Conservation (phyloP, 257 asterid species). For the Salvia splendens region DNA sequence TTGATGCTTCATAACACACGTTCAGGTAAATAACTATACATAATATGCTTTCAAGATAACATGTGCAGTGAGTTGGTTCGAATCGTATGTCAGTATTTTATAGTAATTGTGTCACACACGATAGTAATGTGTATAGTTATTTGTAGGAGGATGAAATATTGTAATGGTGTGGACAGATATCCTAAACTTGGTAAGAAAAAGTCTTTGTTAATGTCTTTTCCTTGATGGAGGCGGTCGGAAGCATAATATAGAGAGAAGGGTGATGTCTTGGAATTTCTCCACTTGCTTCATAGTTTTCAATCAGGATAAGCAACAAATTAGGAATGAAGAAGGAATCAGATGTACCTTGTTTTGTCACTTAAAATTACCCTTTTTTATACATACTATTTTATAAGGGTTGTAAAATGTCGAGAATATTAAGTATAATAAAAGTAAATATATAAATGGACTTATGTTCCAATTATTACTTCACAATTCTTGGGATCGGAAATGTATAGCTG, state of each 20-base stretch:
- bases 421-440: no score
- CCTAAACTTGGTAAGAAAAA: slow-evolving; percentile 14
- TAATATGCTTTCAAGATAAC: slow-evolving; percentile 35
- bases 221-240: slow-evolving; percentile 31
- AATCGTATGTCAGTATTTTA: background rate
- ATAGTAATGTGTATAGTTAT: background rate
- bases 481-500: background rate
- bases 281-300: slow-evolving; percentile 11
- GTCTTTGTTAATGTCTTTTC: slow-evolving; percentile 33
- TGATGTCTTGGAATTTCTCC: slow-evolving; percentile 20
- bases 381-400: no score
- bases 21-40: slow-evolving; percentile 22
- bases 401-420: no score
- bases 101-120: no score
- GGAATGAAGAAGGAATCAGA: background rate
- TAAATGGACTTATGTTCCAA: no score
- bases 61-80: background rate
- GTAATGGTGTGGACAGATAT: slow-evolving; percentile 31
- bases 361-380: no score
- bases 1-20: slow-evolving; percentile 9
- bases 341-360: background rate
- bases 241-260: slow-evolving; percentile 1
- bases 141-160: background rate
- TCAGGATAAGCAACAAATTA: background rate
- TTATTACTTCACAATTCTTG: no score